Base-by-base conservation (phyloP, 345 rosid species). In the Acer campestre region DNA sequence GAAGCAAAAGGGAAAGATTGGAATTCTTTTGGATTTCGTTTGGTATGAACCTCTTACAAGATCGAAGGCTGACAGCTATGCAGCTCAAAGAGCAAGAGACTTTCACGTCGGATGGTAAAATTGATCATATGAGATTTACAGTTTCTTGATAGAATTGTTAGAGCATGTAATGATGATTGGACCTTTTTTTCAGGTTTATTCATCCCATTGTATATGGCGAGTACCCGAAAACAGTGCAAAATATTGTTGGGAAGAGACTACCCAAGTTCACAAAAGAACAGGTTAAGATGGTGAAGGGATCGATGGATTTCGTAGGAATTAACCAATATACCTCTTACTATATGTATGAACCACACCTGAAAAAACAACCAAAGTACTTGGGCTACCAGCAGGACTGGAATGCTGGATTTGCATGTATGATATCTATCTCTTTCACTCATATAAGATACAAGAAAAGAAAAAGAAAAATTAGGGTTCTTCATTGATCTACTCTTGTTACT, bases 371-470 rank as follows among this genome's bases (percentile, higher is more conserved):
- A 0, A 88, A 91, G 81, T 68, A 79, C 44, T 51, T 88, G 29
- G 88, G 99, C 67, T 96, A 96, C 82, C 98, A 94, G 81, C 95
- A 94, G 79, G 98, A 96, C 77, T 94, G 97, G 99, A 91, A 91
- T 64, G 91, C 64, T 7, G 90, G 88, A 70, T 96, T 92, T 75
- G 87, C 89, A 76, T 88, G 99, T 96, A 90, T 85, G 97, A 42
- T 74, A 13, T 53, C 67, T 31, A 27, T 42, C 67, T 48, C 22
- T 53, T 68, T 10, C 12, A 29, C 56, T 38, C 12, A 2, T 7
- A 14, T 7, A 14, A 12, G 56, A 51, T 11, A 1, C 17, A 17
- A 56, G 27, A 44, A 25, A 44, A 14, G 48, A 35, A 35, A 46
- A 16, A 11, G 31, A 10, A 76, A 6, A 63, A 25, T 10, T 7